phyloP scores from a whole-genome alignment of 2,329 filamentous ascomycete genomes.

The Byssochlamys sp. region DNA sequence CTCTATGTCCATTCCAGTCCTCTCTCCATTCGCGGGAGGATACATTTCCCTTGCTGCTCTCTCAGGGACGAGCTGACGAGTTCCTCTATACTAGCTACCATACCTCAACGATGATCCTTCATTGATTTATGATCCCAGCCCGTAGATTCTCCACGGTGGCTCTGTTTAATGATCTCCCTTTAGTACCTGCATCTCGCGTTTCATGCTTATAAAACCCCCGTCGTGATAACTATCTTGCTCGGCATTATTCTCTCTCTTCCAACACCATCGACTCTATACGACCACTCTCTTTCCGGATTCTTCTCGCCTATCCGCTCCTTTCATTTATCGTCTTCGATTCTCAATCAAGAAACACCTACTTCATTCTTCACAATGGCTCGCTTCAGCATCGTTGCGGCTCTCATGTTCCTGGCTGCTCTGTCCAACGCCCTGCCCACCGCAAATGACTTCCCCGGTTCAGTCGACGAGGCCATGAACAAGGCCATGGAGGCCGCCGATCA shows the following conservation, averaged over 20 bases:
- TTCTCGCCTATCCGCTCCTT: constrained; percentile 10
- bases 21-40: not conserved
- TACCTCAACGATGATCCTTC: not conserved
- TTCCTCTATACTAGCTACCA: not conserved
- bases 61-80: not conserved
- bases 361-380: constrained; percentile 18
- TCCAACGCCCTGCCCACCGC: constrained; percentile 18
- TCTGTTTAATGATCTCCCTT: not conserved
- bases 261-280: not conserved
- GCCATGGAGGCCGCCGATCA: not conserved
- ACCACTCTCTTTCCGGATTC: not conserved
- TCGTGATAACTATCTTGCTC: not conserved
- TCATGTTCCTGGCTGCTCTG: constrained; percentile 19
- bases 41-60: not conserved
- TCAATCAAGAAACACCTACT: not conserved
- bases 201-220: not conserved
- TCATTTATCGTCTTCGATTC: not conserved
- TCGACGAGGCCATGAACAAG: not conserved
- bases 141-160: not conserved
- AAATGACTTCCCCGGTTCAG: not conserved
- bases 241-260: not conserved
- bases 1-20: not conserved
- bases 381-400: constrained; percentile 16
- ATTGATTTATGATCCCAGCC: not conserved
- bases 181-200: not conserved